phyloP scores from a whole-genome alignment of 176 grass and related monocot genomes.

The Neostapfia colusana region DNA sequence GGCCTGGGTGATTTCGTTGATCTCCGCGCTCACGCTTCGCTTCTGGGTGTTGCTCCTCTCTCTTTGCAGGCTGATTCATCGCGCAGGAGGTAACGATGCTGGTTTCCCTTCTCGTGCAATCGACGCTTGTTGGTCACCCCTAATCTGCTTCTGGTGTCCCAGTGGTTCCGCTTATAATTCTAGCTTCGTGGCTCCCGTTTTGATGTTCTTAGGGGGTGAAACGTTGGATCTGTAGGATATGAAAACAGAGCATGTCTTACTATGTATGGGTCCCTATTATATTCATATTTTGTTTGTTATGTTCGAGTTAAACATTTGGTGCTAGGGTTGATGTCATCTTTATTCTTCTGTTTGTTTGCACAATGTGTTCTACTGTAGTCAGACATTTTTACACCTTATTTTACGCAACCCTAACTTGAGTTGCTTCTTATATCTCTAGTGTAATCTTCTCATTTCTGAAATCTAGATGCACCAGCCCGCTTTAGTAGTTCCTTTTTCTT shows the following conservation, averaged over 20 bases:
- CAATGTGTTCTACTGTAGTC: background rate
- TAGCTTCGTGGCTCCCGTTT: background rate
- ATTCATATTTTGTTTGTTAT: background rate
- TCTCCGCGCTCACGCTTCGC: constrained; percentile 27
- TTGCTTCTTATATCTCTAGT: background rate
- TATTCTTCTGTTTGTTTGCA: background rate
- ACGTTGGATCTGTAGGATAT: background rate
- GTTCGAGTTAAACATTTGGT: background rate
- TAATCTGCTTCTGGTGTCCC: background rate
- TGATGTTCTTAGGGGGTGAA: background rate
- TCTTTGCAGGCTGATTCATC: constrained; percentile 62
- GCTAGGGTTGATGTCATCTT: background rate
- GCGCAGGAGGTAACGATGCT: constrained; percentile 50
- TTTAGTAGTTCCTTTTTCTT: background rate
- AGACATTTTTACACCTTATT: background rate
- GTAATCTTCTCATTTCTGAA: background rate
- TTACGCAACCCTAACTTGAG: background rate
- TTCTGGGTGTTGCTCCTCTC: background rate
- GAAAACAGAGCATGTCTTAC: too few species aligned
- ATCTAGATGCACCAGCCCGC: background rate
- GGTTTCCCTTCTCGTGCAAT: background rate
- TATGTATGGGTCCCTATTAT: background rate
- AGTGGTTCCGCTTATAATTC: background rate
- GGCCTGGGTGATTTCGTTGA: background rate
- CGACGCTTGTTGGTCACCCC: background rate